These are phyloP conservation scores for Lactarius vividus DNA, from an alignment of 768 basidiomycete genomes.

Conservation along the genomic window DNA sequence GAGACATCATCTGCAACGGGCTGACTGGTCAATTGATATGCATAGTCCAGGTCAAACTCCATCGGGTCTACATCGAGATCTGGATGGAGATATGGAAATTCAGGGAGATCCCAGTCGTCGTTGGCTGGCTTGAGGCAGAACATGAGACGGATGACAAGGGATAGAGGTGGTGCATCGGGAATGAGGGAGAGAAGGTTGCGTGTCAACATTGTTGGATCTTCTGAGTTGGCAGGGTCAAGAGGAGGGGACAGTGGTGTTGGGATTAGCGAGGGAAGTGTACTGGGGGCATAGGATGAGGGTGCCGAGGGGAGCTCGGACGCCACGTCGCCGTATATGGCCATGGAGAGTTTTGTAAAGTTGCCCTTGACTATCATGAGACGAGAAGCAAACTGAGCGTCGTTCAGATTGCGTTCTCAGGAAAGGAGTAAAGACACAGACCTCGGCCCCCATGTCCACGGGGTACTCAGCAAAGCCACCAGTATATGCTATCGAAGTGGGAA, in stretches of 20 bases:
- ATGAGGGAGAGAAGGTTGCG: conserved; percentile 59
- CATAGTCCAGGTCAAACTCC: conserved; percentile 56
- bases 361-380: conserved; percentile 81
- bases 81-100: conserved; percentile 68
- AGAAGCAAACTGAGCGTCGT: conserved; percentile 54
- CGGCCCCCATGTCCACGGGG: conserved; percentile 62
- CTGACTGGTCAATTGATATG: conserved; percentile 50
- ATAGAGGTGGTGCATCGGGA: conserved; percentile 59
- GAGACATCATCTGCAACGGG: conserved; percentile 60
- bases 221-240: conserved; percentile 58
- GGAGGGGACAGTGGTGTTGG: conserved; percentile 44
- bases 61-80: conserved; percentile 52
- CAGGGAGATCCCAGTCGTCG: conserved; percentile 77
- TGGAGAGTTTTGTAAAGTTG: conserved; percentile 61
- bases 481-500: conserved; percentile 70
- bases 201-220: conserved; percentile 62
- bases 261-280: conserved; percentile 37
- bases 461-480: conserved; percentile 67
- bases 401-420: conserved; percentile 9
- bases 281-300: conserved; percentile 43
- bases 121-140: conserved; percentile 75
- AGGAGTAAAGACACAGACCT: conserved; percentile 44
- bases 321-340: conserved; percentile 58
- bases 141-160: conserved; percentile 67
- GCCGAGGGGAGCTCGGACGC: conserved; percentile 45